Conservation (phyloP, 495 filamentous ascomycete genomes). For the Annulohypoxylon bovei region DNA sequence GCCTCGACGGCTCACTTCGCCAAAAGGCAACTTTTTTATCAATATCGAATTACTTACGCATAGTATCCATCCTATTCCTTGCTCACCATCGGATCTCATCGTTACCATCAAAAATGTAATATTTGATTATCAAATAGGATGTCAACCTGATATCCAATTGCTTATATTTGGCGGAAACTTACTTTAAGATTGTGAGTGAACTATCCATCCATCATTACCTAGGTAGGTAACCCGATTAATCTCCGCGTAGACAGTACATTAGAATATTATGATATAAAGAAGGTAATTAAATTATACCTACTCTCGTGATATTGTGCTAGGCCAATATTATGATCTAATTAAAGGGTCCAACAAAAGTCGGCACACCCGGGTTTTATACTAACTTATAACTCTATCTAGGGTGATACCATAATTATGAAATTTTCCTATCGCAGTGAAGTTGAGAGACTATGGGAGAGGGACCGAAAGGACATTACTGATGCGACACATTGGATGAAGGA, state of each 20-base stretch:
- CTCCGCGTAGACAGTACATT: neutral
- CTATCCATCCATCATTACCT: too few relatives aligned
- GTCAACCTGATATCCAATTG: neutral
- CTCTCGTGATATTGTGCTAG: too few relatives aligned
- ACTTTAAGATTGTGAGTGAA: neutral
- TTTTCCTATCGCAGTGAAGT: too few relatives aligned
- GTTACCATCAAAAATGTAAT: neutral
- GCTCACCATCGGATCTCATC: neutral
- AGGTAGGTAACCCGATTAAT: neutral
- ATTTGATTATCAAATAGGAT: neutral
- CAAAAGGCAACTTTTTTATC: neutral
- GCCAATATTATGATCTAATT: too few relatives aligned
- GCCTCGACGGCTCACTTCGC: conserved; percentile 41
- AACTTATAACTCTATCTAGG: neutral
- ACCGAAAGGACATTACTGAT: conserved; percentile 35
- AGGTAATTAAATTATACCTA: neutral
- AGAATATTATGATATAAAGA: neutral
- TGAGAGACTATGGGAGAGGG: conserved; percentile 50
- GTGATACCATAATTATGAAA: too few relatives aligned
- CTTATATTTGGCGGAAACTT: neutral
- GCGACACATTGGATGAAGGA: conserved; percentile 48
- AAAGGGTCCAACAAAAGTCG: too few relatives aligned
- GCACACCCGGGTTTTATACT: too few relatives aligned
- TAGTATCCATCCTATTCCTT: neutral
- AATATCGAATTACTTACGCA: neutral